phyloP scores from a whole-genome alignment of 441 rosid species.

The Aquilaria agallochum region DNA sequence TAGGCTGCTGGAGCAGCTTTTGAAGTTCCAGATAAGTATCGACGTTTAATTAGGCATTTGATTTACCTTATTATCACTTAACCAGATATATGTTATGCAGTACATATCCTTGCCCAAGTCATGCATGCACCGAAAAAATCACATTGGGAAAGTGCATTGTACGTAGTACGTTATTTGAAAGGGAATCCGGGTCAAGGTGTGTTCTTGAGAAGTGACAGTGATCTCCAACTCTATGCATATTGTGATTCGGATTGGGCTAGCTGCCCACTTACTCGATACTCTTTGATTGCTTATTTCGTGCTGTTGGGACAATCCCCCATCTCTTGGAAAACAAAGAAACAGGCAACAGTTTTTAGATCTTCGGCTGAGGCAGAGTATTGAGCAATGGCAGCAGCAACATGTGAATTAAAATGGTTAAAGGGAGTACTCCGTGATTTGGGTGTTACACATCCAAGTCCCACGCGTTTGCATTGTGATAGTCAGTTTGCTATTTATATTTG shows the following conservation, averaged over 20 bases:
- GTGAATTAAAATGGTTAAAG: too few relatives aligned
- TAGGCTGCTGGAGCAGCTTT: background rate
- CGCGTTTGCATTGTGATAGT: background rate
- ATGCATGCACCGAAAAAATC: too few relatives aligned
- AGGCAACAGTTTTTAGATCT: too few relatives aligned
- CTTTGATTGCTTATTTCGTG: background rate
- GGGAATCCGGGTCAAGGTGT: background rate
- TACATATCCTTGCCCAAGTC: too few relatives aligned
- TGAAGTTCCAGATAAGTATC: background rate
- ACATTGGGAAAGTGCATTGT: too few relatives aligned
- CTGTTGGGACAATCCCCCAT: background rate
- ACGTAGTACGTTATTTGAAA: slow-evolving; percentile 9
- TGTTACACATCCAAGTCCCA: background rate
- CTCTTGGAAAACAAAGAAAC: too few relatives aligned
- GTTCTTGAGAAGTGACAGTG: background rate
- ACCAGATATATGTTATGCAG: too few relatives aligned
- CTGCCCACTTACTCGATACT: background rate
- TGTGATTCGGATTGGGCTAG: slow-evolving; percentile 11
- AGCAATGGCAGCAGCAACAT: too few relatives aligned
- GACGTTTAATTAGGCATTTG: too few relatives aligned
- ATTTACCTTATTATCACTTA: too few relatives aligned
- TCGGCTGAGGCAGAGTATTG: accelerated
- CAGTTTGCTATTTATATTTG: too few relatives aligned
- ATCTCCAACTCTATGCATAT: background rate
- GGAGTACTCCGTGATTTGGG: too few relatives aligned